Evolutionary conservation across 192 early-diverging fungal genomes (phyloP), one percentile per base, ranked within the genome.

Genomic region (Chytriomyces sp.): DNA sequence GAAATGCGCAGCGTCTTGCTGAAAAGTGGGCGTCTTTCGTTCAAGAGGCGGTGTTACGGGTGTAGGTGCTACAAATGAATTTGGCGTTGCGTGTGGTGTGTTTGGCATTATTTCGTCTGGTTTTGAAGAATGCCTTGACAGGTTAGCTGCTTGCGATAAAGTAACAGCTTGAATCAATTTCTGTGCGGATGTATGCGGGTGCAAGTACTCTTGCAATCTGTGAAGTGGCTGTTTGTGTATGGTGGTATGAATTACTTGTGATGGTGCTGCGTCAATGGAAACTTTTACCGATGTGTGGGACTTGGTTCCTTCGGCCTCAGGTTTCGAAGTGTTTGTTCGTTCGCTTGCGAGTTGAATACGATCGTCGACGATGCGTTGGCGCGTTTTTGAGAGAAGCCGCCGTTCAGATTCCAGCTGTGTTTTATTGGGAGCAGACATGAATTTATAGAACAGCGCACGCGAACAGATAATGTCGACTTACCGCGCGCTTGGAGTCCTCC

Each of bases 321-420:
- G 44, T 43, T 67, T 16, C 66, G 35, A 16, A 35, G 35, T 44
- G 20, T 50, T 50, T 44, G 61, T 45, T 18, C 72, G 57, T 45
- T 73, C 72, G 26, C 45, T n/a, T 61, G 72, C 72, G 13, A 73
- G 61, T 47, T 6, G 45, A 16, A 73, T 73, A 4, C 72, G 13
- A 44, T 73, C 72, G 35, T 73, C 72, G 44, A 73, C 45, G 45
- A 73, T 73, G 26, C 45, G 13, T 45, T 73, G 60, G 16, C 50
- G 44, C 16, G 72, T 63, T 73, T 73, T 73, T 16, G 50, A 10
- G 4, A 71, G 50, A 0, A 57, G 57, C 5, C 24, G 16, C n/a
- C 57, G 20, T 26, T 71, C 69, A 2, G 63, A 64, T 28, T 28
- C 35, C 2, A 28, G 63, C 63, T 64, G 24, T 13, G 63, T n/a